Percentiles rank a stretch among this genome's conserved stretches.
Evolutionary conservation across 306 rosid genomes (phyloP).

Genomic region (Nissolia schottii): DNA sequence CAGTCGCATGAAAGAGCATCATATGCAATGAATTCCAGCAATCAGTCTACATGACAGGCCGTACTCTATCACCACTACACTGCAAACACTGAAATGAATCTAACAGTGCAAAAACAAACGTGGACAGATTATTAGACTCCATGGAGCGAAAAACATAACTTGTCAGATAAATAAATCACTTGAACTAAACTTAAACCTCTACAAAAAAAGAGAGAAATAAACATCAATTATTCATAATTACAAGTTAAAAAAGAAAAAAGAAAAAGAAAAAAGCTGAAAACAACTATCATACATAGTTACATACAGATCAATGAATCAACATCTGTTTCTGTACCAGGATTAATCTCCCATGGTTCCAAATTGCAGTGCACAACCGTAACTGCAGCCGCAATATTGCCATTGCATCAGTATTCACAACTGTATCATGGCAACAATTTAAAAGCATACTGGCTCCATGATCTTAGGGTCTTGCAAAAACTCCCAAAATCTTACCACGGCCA

Average conservation of each 20-base stretch:
- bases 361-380: too few species aligned
- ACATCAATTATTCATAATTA: constrained; percentile 30
- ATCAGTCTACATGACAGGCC: too few species aligned
- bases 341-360: too few species aligned
- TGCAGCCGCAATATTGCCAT: too few species aligned
- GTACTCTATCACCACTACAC: neutral
- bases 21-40: neutral
- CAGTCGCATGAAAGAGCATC: neutral
- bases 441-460: neutral
- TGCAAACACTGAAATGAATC: neutral
- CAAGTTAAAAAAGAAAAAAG: neutral
- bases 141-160: constrained; percentile 9
- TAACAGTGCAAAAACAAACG: neutral
- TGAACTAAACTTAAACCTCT: constrained; percentile 23
- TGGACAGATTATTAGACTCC: neutral
- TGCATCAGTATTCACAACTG: too few species aligned
- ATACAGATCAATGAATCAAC: constrained; percentile 37
- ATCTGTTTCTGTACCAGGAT: constrained; percentile 21
- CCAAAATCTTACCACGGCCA: constrained; percentile 86
- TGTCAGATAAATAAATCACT: constrained; percentile 19
- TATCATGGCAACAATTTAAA: too few species aligned
- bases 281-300: constrained; percentile 35
- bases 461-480: constrained; percentile 79
- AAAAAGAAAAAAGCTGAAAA: constrained; percentile 15
- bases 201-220: constrained; percentile 20